Evolutionary conservation across 257 asterid genomes (phyloP).

Genomic region (Penstemon eatonii): DNA sequence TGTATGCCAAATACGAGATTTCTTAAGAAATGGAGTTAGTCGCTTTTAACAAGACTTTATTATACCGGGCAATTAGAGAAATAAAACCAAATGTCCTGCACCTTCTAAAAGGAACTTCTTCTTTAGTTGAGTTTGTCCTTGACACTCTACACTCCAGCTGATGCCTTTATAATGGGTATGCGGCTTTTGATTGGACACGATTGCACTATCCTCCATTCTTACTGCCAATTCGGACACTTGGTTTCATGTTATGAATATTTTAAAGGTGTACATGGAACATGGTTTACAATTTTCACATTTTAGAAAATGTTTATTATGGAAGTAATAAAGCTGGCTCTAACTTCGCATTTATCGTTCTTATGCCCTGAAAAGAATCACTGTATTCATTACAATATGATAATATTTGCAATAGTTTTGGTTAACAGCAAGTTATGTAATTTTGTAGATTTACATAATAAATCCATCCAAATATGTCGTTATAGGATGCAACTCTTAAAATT

Average conservation of each 20-base stretch:
- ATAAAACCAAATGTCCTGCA: conserved; percentile 8
- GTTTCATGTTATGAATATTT: neutral
- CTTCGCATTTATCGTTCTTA: too few relatives aligned
- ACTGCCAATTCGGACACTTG: neutral
- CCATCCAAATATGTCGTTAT: too few relatives aligned
- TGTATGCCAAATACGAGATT: neutral
- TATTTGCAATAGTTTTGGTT: too few relatives aligned
- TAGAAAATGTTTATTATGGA: too few relatives aligned
- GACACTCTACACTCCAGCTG: conserved; percentile 4
- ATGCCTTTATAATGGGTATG: neutral
- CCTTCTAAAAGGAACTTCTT: neutral
- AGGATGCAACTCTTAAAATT: too few relatives aligned
- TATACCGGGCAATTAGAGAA: neutral
- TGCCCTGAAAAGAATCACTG: too few relatives aligned
- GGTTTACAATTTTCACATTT: too few relatives aligned
- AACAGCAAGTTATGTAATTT: too few relatives aligned
- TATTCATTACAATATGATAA: too few relatives aligned
- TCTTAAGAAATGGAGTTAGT: conserved; percentile 8
- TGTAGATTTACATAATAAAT: too few relatives aligned
- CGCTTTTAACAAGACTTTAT: neutral
- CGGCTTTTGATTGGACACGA: conserved; percentile 8
- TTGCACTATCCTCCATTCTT: neutral
- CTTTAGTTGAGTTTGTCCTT: neutral
- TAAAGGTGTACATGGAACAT: neutral
- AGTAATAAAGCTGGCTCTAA: too few relatives aligned